phyloP scores from a whole-genome alignment of 75 land plant species.

The Adiantum capillusveneris region DNA sequence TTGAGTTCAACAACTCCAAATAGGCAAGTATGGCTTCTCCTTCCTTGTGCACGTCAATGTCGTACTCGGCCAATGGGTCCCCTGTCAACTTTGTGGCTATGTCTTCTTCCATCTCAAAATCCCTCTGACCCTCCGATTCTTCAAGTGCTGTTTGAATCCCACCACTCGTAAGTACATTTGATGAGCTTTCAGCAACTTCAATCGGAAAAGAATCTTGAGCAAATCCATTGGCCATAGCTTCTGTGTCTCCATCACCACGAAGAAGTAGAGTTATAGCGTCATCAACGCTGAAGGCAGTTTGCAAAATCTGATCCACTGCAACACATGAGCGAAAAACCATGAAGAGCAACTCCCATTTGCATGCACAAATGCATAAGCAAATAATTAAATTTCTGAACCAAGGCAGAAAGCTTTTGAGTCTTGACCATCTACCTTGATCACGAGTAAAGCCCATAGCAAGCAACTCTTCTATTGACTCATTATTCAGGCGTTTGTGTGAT shows the following conservation, averaged over 20 bases:
- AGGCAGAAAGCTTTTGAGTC: background rate
- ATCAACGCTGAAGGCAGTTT: too few species aligned
- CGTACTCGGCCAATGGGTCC: conserved; percentile 76
- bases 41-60: conserved; percentile 79
- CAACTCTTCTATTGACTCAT: conserved; percentile 39
- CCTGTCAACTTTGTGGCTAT: conserved; percentile 57
- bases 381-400: background rate
- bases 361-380: background rate
- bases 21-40: conserved; percentile 88
- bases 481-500: conserved; percentile 11
- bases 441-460: conserved; percentile 69
- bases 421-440: conserved; percentile 35
- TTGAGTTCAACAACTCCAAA: conserved; percentile 42
- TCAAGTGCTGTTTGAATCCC: too few species aligned
- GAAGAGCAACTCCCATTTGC: too few species aligned
- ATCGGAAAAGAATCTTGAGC: too few species aligned
- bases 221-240: too few species aligned
- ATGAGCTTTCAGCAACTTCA: too few species aligned
- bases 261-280: too few species aligned
- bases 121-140: conserved; percentile 23
- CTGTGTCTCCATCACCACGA: too few species aligned
- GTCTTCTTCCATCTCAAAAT: conserved; percentile 80
- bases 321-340: too few species aligned
- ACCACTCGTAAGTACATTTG: too few species aligned
- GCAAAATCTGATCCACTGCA: too few species aligned